These are phyloP conservation scores for Fusarium decemcellulare DNA, from an alignment of 2,329 filamentous ascomycete species.

Conservation along the genomic window DNA sequence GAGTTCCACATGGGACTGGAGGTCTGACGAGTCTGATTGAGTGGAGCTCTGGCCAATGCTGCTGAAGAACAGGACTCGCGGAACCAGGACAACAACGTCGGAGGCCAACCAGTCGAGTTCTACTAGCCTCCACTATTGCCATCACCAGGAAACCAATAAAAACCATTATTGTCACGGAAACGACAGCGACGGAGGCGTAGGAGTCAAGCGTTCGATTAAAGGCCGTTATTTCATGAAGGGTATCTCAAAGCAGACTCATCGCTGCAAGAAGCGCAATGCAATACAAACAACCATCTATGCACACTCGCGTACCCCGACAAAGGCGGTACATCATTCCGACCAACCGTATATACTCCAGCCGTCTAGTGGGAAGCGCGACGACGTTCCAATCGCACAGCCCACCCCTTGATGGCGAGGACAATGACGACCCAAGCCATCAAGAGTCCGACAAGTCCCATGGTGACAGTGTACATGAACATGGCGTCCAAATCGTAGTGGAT, in stretches of 20 bases:
- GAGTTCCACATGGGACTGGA: conserved; percentile 66
- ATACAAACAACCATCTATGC: conserved; percentile 16
- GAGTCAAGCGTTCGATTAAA: conserved; percentile 6
- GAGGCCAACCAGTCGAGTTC: too few relatives aligned
- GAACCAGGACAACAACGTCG: too few relatives aligned
- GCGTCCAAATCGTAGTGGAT: conserved; percentile 83
- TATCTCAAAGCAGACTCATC: conserved; percentile 44
- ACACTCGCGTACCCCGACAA: not conserved
- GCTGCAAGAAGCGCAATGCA: conserved; percentile 14
- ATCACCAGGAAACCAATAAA: too few relatives aligned
- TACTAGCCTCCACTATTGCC: too few relatives aligned
- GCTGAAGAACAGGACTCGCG: not conserved
- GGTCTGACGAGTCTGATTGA: conserved; percentile 33
- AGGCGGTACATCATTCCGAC: not conserved
- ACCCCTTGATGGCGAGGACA: conserved; percentile 87
- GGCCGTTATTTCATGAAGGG: conserved; percentile 40
- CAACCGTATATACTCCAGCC: not conserved
- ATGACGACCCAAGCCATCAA: conserved; percentile 89
- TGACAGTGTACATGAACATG: conserved; percentile 94
- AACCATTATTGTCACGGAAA: not conserved
- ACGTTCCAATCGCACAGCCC: conserved; percentile 73
- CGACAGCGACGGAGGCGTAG: not conserved
- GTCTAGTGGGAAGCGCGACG: conserved; percentile 12
- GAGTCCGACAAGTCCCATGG: conserved; percentile 85
- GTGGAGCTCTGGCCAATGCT: not conserved